Evolutionary conservation across 2,329 filamentous ascomycete species (phyloP).

Genomic region (Furcasterigmium furcatum): DNA sequence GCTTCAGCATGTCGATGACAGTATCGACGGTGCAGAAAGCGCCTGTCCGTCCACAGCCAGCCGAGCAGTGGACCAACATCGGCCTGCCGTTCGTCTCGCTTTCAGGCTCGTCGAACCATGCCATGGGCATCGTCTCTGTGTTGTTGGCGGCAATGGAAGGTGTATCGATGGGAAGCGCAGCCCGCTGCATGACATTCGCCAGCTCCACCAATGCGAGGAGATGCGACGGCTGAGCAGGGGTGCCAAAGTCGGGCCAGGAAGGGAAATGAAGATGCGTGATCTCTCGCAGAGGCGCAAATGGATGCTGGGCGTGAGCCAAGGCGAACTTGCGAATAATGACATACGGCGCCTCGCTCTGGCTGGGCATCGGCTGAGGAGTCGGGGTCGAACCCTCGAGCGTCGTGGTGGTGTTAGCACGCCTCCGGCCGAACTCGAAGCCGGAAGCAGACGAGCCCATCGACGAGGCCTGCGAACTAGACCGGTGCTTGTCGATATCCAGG

Average conservation of each 20-base stretch:
- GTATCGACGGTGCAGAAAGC: conserved; percentile 96
- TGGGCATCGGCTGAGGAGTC: conserved; percentile 15
- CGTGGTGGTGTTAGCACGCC: conserved; percentile 25
- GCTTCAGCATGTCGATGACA: conserved; percentile 93
- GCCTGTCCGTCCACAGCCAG: conserved; percentile 91
- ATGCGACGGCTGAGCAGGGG: conserved; percentile 83
- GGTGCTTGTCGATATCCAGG: conserved; percentile 62
- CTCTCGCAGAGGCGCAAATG: conserved; percentile 84
- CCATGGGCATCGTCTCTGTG: conserved; percentile 27
- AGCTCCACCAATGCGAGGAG: conserved; percentile 87
- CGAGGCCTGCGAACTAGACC: conserved; percentile 18
- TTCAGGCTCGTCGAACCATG: conserved; percentile 60
- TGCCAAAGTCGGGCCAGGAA: conserved; percentile 96
- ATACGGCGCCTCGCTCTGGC: conserved; percentile 59
- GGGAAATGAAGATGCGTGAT: conserved; percentile 94
- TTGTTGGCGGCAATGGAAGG: conserved; percentile 25
- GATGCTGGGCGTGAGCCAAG: conserved; percentile 70
- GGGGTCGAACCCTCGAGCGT: conserved; percentile 21
- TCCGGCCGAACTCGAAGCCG: conserved; percentile 13
- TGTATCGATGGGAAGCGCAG: conserved; percentile 44
- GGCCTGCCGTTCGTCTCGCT: conserved; percentile 54
- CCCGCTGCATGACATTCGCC: conserved; percentile 70
- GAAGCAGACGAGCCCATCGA: conserved; percentile 8
- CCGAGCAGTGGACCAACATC: conserved; percentile 91
- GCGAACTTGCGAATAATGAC: conserved; percentile 87